Evolutionary conservation across 2,329 filamentous ascomycete species (phyloP), one percentile per base, ranked within the genome.

Genomic region (Teratosphaeria pseudoeucalypti): DNA sequence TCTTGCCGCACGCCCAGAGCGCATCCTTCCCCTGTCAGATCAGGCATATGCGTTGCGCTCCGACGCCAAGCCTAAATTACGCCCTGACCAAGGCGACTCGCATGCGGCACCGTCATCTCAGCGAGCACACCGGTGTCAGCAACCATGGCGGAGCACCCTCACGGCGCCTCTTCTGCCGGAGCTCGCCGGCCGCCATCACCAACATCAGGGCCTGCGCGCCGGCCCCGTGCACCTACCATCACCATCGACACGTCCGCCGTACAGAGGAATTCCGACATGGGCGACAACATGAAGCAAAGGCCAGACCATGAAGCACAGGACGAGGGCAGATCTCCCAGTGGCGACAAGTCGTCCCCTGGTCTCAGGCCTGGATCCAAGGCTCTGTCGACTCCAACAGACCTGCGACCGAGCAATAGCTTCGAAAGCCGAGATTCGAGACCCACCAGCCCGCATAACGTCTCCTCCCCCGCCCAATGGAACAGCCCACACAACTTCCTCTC

Each of bases 391-490:
- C 71, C 73, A 6, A 69, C 79, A 1, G 82, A 86, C 64, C 70
- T 80, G 54, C 79, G 79, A 62, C 76, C 77, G 19, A 77, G 81
- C n/a, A 78, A 78, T 6, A 85, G 85, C 1, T 86, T 88, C 65
- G 86, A 89, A 47, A 82, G 78, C 72, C 81, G 77, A 64, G 84
- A 86, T 62, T 85, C 82, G 66, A 76, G 84, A 65, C 85, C 85
- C 11, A 85, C 81, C 2, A 87, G 85, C 49, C 83, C 85, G 6
- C 85, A 87, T 70, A 87, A 88, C 73, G 74, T 87, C 49, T 87
- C 84, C 0, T 86, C 85, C 11, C 84, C 85, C 2, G 79, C 79
- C 23, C 80, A 79, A 65, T 76, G 76, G 78, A 76, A 76, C 34
- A 81, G 82, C 32, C 73, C 79, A 5, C 75, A 79, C 23, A 82